Evolutionary conservation across 1,284 basidiomycete species (phyloP).

Genomic region (Fomitopsis palustris): DNA sequence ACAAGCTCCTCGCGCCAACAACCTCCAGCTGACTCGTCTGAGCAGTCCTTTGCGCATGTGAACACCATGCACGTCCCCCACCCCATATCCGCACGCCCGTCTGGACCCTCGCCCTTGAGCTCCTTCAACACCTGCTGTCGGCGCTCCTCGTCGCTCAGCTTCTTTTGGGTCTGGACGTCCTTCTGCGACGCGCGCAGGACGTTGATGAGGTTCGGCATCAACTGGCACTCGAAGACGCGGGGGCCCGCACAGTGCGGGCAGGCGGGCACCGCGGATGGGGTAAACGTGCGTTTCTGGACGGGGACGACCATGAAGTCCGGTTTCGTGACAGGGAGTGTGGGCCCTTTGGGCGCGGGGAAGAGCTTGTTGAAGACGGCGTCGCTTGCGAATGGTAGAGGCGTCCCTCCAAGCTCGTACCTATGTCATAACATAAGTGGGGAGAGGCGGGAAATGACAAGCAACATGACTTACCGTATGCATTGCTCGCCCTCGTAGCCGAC

Average conservation of each 20-base stretch:
- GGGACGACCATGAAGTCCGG: conserved; percentile 53
- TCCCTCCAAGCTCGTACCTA: conserved; percentile 76
- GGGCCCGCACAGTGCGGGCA: conserved; percentile 60
- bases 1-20: conserved; percentile 75
- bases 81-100: conserved; percentile 59
- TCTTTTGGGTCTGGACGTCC: conserved; percentile 22
- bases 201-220: conserved; percentile 86
- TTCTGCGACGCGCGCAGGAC: conserved; percentile 39
- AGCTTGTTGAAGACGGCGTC: conserved; percentile 65
- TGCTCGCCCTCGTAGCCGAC: conserved; percentile 68
- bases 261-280: conserved; percentile 41
- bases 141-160: conserved; percentile 55
- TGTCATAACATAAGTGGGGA: not conserved
- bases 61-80: conserved; percentile 85
- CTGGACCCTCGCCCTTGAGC: conserved; percentile 41
- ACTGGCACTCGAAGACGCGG: conserved; percentile 78
- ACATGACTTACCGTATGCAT: conserved; percentile 60
- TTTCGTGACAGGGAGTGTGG: conserved; percentile 50
- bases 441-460: not conserved
- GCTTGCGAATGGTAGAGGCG: conserved; percentile 70
- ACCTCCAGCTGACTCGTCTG: conserved; percentile 37
- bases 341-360: conserved; percentile 54
- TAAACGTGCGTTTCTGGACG: conserved; percentile 45
- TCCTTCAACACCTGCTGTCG: conserved; percentile 49
- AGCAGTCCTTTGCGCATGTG: conserved; percentile 72